Percentiles rank a stretch among this genome's conserved stretches.
Evolutionary conservation across 176 grass and related monocot species (phyloP).

Genomic region (Phyllostachys edulis): DNA sequence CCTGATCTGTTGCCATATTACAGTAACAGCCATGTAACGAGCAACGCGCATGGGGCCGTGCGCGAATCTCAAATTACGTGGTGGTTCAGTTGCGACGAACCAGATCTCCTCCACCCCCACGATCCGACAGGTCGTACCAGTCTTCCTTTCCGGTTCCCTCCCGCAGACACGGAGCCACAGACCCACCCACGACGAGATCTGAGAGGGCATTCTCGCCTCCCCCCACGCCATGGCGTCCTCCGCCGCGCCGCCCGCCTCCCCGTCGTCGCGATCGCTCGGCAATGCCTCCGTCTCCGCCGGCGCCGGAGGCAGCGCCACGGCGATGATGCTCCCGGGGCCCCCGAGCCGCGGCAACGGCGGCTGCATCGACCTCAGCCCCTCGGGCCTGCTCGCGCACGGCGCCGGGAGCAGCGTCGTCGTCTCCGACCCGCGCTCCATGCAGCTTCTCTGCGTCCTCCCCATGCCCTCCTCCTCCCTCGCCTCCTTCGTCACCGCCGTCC

Average conservation of each 20-base stretch:
- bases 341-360: constrained; percentile 84
- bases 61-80: background rate
- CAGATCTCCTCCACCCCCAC: background rate
- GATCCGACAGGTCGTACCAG: background rate
- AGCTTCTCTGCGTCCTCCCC: constrained; percentile 79
- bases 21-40: too few relatives aligned
- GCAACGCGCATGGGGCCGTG: background rate
- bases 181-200: constrained; percentile 1
- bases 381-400: constrained; percentile 84
- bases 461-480: constrained; percentile 68
- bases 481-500: constrained; percentile 56
- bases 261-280: constrained; percentile 41
- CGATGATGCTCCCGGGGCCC: constrained; percentile 74
- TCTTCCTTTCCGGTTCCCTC: constrained; percentile 12
- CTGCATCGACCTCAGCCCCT: constrained; percentile 77
- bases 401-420: constrained; percentile 88
- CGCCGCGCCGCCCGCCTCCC: constrained; percentile 13
- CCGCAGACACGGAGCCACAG: background rate
- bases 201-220: background rate
- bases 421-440: constrained; percentile 86
- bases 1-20: too few relatives aligned
- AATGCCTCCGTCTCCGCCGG: background rate
- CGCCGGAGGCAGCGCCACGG: constrained; percentile 33
- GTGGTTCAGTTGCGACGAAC: background rate
- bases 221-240: constrained; percentile 34